Base-by-base conservation (phyloP, 1,284 basidiomycete species). In the Cerrena zonata region DNA sequence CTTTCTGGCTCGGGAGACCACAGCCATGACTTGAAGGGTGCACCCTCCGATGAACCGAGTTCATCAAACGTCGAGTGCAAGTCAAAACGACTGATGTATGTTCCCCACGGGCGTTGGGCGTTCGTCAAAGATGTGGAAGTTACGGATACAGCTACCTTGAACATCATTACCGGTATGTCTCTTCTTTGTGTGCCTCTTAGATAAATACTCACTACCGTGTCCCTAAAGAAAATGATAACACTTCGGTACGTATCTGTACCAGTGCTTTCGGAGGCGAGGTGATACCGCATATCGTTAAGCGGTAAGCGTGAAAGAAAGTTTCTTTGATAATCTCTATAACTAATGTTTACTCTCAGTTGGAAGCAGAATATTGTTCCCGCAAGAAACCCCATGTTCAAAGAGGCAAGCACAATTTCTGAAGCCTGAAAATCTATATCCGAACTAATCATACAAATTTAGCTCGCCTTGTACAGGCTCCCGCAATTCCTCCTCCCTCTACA, bases 401-500 rank as follows among this genome's bases (percentile, higher is more conserved):
- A n/a, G n/a, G n/a, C n/a, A n/a, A n/a, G n/a, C n/a, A n/a, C n/a
- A n/a, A n/a, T n/a, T n/a, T n/a, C n/a, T n/a, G n/a, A n/a, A n/a
- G n/a, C n/a, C n/a, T n/a, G n/a, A n/a, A n/a, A n/a, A n/a, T n/a
- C n/a, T n/a, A n/a, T n/a, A n/a, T n/a, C n/a, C n/a, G n/a, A n/a
- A n/a, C n/a, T n/a, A n/a, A n/a, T n/a, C n/a, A n/a, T n/a, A n/a
- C n/a, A n/a, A n/a, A n/a, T n/a, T 10, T 51, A 75, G 67, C 62
- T 73, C 36, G 65, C 61, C 49, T 60, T 65, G 37, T 82, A 64
- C 69, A 74, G 69, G 63, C 69, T 70, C 2, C 61, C 76, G 44
- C 58, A 58, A 12, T 73, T 78, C 50, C 73, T 84, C 34, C 68
- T 66, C 21, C 60, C 71, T 1, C 67, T 84, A 0, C 81, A 82